Evolutionary conservation across 1,284 basidiomycete species (phyloP).

Genomic region (Fomitopsis schrenkii): DNA sequence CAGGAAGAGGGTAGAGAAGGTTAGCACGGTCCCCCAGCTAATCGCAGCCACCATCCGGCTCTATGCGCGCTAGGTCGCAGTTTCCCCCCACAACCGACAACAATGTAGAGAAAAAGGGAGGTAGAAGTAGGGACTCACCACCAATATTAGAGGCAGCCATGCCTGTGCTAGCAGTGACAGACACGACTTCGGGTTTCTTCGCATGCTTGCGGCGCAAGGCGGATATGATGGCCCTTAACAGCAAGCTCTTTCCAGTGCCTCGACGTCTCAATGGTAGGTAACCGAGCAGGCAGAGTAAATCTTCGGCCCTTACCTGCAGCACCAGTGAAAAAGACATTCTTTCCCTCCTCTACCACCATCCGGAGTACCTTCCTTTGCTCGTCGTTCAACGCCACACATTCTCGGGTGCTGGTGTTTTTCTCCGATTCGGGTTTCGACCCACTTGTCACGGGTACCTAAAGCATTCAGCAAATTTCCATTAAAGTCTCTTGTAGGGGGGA

Average conservation of each 20-base stretch:
- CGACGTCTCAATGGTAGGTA: neutral
- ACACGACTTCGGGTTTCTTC: conserved; percentile 41
- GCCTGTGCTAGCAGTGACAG: conserved; percentile 56
- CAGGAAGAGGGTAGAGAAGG: no score
- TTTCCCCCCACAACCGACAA: no score
- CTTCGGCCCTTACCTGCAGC: conserved; percentile 37
- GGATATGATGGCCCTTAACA: conserved; percentile 52
- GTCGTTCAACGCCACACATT: conserved; percentile 36
- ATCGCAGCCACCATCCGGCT: no score
- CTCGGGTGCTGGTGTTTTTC: conserved; percentile 5
- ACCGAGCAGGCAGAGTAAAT: neutral
- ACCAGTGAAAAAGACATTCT: conserved; percentile 50
- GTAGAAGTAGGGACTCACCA: conserved; percentile 36
- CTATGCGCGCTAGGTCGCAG: no score
- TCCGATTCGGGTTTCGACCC: neutral
- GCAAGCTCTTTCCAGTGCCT: conserved; percentile 58
- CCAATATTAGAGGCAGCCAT: conserved; percentile 66
- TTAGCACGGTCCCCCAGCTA: no score
- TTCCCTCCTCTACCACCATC: conserved; percentile 44
- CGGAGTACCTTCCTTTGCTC: conserved; percentile 39
- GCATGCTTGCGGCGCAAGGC: conserved; percentile 47
- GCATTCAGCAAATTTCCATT: neutral
- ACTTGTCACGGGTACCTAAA: neutral
- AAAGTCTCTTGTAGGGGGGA: neutral
- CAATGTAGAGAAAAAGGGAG: neutral